Percentiles rank a stretch among this genome's conserved stretches.
Evolutionary conservation across 495 filamentous ascomycete genomes (phyloP).

Genomic region (Ramalina intermedia): DNA sequence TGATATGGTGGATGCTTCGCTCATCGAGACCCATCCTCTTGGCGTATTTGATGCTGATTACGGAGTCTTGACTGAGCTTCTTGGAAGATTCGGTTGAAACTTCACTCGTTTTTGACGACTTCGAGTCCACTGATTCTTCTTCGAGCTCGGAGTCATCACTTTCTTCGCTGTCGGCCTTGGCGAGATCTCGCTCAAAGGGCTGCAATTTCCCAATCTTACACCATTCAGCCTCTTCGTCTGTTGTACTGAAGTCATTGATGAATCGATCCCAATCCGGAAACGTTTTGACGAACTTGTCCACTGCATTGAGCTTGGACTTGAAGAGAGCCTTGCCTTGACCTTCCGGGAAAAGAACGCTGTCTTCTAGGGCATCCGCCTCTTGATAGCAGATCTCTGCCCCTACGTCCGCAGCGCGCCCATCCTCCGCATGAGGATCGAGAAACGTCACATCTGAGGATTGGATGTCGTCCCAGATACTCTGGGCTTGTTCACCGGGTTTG

Average conservation of each 20-base stretch:
- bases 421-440: constrained; percentile 7
- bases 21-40: background rate
- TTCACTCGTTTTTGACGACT: background rate
- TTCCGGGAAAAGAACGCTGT: constrained; percentile 31
- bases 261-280: constrained; percentile 17
- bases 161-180: constrained; percentile 6
- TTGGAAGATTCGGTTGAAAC: background rate
- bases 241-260: constrained; percentile 16
- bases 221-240: constrained; percentile 4
- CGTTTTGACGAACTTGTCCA: constrained; percentile 21
- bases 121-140: background rate
- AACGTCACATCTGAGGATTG: constrained; percentile 16
- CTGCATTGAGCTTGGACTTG: constrained; percentile 22
- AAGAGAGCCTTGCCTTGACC: constrained; percentile 20
- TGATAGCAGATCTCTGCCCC: constrained; percentile 24
- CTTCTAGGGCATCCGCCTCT: constrained; percentile 31
- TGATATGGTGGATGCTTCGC: too few species aligned
- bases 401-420: constrained; percentile 3
- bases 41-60: background rate
- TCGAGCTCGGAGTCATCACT: constrained; percentile 4
- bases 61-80: background rate
- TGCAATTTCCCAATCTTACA: too few species aligned
- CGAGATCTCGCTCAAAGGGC: too few species aligned
- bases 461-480: constrained; percentile 26
- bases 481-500: constrained; percentile 23